Base-by-base conservation (phyloP, 805 yeast genomes). In the Ogataea paradorogensis region DNA sequence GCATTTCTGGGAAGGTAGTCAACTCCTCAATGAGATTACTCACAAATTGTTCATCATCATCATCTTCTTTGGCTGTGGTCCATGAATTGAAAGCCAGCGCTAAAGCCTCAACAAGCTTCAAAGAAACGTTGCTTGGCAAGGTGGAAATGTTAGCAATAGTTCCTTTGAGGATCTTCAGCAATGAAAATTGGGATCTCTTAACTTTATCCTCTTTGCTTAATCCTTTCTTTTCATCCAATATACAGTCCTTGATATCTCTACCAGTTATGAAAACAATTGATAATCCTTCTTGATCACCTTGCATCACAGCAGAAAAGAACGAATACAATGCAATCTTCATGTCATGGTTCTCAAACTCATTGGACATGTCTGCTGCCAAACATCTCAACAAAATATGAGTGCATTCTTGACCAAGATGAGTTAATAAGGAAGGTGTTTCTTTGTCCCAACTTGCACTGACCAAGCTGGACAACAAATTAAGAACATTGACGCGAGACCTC, bases 1-100 rank as follows among this genome's bases (percentile, higher is more conserved):
- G 44, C 3, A 55, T 44, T 2, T 15, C n/a, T 2, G 56, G 56
- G 27, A 49, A 51, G 0, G 39, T 31, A 2, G 38, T 34, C 9
- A 73, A 43, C 42, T 65, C 56, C 30, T 61, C 30, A 38, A 72
- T 51, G 53, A 78, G 56, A 27, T 65, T 70, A 9, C 64, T 62
- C 10, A 75, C 63, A 37, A 76, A 76, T n/a, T 58, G 57, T 7
- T 45, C 42, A 51, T 82, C 87, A 24, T 66, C 66, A 5, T 70
- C 74, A 37, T 68, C 67, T 30, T 76, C 74, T 36, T 76, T 72
- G 0, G 78, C 76, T 1, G 81, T 71, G 0, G 83, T 76, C 95
- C 95, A 85, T 0, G 87, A 75, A 56, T 84, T 85, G 52, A 81
- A 76, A 0, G 95, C 89, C 34, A 76, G 65, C 0, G 93, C 74